phyloP scores from a whole-genome alignment of 1,284 basidiomycete genomes.

The Ceratobasidium papillatum region DNA sequence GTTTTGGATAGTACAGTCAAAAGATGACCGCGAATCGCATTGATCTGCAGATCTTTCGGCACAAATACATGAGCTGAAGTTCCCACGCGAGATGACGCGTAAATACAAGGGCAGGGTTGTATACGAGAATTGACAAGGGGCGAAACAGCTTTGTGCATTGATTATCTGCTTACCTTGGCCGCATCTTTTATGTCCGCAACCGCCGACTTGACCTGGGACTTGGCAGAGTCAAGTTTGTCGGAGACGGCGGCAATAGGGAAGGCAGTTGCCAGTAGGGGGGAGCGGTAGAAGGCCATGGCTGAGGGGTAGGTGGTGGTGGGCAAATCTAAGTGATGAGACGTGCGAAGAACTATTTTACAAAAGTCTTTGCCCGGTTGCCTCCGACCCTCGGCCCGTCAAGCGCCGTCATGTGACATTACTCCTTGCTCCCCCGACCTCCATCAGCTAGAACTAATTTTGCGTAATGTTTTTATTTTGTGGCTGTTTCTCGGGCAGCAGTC shows the following conservation, averaged over 20 bases:
- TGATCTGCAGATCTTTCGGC: background rate
- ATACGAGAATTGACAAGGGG: background rate
- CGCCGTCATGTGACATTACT: constrained; percentile 10
- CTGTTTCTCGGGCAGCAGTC: constrained; percentile 6
- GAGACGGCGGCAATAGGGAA: constrained; percentile 55
- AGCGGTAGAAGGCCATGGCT: constrained; percentile 48
- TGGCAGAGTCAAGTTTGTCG: constrained; percentile 50
- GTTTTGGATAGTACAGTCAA: background rate
- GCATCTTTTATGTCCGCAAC: constrained; percentile 49
- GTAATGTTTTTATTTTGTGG: background rate
- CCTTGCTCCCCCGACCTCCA: constrained; percentile 20
- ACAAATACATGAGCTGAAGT: background rate
- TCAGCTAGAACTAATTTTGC: background rate
- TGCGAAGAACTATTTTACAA: constrained; percentile 37
- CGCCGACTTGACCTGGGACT: constrained; percentile 10
- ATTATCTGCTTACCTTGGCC: constrained; percentile 48
- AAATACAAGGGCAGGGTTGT: background rate
- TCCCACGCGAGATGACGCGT: background rate
- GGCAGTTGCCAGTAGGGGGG: constrained; percentile 54
- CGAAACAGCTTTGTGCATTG: background rate
- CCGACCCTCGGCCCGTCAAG: constrained; percentile 24
- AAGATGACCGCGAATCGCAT: background rate
- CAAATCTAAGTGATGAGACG: constrained; percentile 4
- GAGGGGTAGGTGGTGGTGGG: constrained; percentile 11
- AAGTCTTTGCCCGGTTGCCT: constrained; percentile 25